A percentile compares a stretch with the other conserved stretches of the same genome.
Conservation (phyloP, 176 grass and related monocot species). For the Oryza glumipatula region DNA sequence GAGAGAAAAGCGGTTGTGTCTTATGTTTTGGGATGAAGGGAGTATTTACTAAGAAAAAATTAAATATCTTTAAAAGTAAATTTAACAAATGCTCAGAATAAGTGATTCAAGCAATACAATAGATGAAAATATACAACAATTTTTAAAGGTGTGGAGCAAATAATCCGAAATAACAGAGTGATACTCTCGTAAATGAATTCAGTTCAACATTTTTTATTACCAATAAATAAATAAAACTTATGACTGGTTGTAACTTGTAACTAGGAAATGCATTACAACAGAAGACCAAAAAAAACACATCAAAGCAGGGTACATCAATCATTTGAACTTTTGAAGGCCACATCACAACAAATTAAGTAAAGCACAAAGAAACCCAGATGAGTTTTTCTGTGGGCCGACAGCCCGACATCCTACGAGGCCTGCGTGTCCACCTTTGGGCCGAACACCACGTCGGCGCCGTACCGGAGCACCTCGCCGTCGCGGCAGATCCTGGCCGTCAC, state of each 20-base stretch:
- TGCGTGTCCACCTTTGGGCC: constrained; percentile 31
- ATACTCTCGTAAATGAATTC: no score
- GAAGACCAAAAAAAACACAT: neutral
- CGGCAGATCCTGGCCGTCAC: constrained; percentile 47
- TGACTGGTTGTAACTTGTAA: neutral
- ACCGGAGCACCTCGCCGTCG: constrained; percentile 62
- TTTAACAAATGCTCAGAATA: no score
- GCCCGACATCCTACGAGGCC: neutral
- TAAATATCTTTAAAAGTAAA: no score
- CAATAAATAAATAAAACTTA: neutral
- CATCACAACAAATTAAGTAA: neutral
- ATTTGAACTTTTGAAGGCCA: neutral
- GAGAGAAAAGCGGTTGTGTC: no score
- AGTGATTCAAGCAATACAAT: no score
- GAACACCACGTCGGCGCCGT: constrained; percentile 57
- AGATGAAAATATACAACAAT: no score
- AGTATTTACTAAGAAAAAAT: no score
- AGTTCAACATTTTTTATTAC: no score
- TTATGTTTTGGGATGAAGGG: no score
- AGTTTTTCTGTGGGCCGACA: no score
- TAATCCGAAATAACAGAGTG: no score
- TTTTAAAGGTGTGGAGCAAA: no score
- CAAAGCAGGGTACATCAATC: neutral
- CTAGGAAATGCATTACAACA: neutral
- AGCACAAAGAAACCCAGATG: neutral